phyloP scores from a whole-genome alignment of 2,329 filamentous ascomycete genomes.

The Penicillium paneum region DNA sequence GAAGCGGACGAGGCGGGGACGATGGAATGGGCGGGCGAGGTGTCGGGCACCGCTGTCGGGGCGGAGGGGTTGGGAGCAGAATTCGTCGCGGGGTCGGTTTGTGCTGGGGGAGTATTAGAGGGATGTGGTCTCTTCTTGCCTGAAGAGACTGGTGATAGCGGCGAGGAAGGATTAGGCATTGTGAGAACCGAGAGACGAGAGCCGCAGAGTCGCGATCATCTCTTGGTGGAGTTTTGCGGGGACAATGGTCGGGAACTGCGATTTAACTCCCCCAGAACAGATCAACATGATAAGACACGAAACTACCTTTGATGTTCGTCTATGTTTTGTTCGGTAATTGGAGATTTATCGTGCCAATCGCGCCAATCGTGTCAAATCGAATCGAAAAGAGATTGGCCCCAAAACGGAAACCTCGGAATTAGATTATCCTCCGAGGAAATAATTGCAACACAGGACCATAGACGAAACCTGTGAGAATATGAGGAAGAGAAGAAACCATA shows the following conservation, averaged over 20 bases:
- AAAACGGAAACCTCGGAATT: conserved; percentile 9
- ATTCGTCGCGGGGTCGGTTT: conserved; percentile 21
- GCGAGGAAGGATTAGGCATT: conserved; percentile 37
- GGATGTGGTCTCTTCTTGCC: conserved; percentile 40
- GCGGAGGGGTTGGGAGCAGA: conserved; percentile 13
- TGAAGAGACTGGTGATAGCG: conserved; percentile 30
- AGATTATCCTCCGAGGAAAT: conserved; percentile 14
- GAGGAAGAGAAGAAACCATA: conserved; percentile 7
- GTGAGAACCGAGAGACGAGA: conserved; percentile 23
- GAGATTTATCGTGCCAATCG: background rate
- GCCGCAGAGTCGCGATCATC: conserved; percentile 31
- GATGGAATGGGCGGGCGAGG: conserved; percentile 24
- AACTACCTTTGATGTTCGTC: conserved; percentile 1
- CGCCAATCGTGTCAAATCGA: background rate
- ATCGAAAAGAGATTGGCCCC: conserved; percentile 10
- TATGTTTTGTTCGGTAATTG: conserved; percentile 5
- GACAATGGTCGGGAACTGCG: conserved; percentile 23
- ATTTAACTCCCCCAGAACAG: conserved; percentile 16
- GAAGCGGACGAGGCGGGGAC: conserved; percentile 23
- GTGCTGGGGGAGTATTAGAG: conserved; percentile 25
- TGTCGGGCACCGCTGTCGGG: conserved; percentile 15
- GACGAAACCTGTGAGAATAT: background rate
- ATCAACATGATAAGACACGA: conserved; percentile 30
- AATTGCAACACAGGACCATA: background rate
- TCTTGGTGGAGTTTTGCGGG: conserved; percentile 27